Evolutionary conservation across 805 yeast species (phyloP), one percentile per base, ranked within the genome.

Genomic region (Yarrowia bubula): DNA sequence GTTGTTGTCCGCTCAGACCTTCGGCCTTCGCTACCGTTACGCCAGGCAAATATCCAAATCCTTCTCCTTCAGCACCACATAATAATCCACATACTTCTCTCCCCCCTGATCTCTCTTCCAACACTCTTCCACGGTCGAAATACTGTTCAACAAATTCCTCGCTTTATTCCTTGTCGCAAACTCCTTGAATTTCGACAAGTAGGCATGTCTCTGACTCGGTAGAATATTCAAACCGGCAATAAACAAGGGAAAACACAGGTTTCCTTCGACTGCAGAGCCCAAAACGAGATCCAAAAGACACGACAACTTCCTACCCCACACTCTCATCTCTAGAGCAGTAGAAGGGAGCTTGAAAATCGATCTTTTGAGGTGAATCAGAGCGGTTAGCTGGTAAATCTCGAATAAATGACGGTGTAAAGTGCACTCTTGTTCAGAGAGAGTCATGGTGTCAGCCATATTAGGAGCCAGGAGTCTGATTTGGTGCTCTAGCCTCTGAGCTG

Each of bases 181-280:
- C 37, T 78, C 82, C 18, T 83, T 83, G 67, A 88, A 82, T 66
- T 88, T 77, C 14, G 69, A 71, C 41, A 78, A 74, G 22, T 43
- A 58, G 11, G 51, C 46, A 77, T 75, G 64, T 22, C 64, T 17
- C 46, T 58, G 51, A 3, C 43, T 17, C 1, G 64, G 64, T n/a
- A 58, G 11, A 81, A 89, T 85, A 72, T 86, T 86, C 71, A 89
- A 82, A 1, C 93, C 96, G 1, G 91, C 88, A 18, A 90, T 84
- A 72, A 90, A 90, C 68, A 89, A 74, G 0, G 96, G 96, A 74
- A 90, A 89, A 43, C 89, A 86, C 14, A 89, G 74, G 1, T 88
- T 84, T 3, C 90, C 86, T 70, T 89, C 92, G 47, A 88, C 86
- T 1, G 84, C 81, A 0, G 93, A 79, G 1, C 84, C 90, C 41